Percentiles rank a stretch among this genome's conserved stretches.
Evolutionary conservation across 208 protist species (phyloP).

Genomic region (Wallacemonas sp.): DNA sequence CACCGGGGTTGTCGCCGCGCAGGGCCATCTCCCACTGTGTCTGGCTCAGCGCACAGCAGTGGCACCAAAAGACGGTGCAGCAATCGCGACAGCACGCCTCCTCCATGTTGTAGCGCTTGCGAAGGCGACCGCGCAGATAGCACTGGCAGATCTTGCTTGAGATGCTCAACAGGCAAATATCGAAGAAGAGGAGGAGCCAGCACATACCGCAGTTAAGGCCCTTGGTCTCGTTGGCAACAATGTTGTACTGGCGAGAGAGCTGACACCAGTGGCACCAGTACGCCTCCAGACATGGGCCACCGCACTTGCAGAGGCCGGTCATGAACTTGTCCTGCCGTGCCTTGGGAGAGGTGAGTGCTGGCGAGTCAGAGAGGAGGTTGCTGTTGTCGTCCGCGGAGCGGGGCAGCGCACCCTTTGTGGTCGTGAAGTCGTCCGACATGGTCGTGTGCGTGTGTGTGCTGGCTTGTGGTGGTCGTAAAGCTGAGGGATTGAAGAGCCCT

Average conservation of each 20-base stretch:
- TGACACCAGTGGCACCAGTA: constrained; percentile 41
- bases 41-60: constrained; percentile 24
- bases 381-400: no score
- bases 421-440: no score
- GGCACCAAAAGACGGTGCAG: constrained; percentile 17
- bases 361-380: no score
- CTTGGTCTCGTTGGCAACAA: constrained; percentile 12
- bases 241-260: constrained; percentile 24
- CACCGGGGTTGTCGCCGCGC: constrained; percentile 28
- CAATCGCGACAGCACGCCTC: constrained; percentile 20
- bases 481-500: no score
- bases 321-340: constrained; percentile 6
- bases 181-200: constrained; percentile 2
- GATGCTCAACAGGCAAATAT: constrained; percentile 4
- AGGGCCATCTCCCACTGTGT: constrained; percentile 30
- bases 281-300: constrained; percentile 29
- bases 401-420: no score
- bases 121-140: constrained; percentile 17
- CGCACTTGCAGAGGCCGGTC: constrained; percentile 26
- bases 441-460: no score
- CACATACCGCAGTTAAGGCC: constrained; percentile 20
- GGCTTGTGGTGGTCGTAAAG: no score
- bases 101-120: constrained; percentile 22
- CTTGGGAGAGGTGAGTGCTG: no score
- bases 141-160: constrained; percentile 8